Evolutionary conservation across 305 asterid species (phyloP).

Genomic region (Coffea humblotiana): DNA sequence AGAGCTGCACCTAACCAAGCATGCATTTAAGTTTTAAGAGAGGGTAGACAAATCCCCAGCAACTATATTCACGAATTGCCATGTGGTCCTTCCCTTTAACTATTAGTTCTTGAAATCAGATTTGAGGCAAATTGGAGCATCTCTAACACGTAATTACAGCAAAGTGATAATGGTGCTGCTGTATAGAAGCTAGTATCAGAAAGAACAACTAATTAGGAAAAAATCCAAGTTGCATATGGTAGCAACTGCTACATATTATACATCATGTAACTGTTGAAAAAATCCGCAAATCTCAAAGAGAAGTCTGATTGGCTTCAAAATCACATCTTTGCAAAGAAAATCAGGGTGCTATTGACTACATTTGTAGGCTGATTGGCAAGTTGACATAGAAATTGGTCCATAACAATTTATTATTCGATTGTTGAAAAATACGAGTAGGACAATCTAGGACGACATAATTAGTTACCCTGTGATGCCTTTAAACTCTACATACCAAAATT

Average conservation of each 20-base stretch:
- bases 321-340: background rate
- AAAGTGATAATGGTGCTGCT: conserved; percentile 83
- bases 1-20: conserved; percentile 70
- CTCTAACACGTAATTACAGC: conserved; percentile 57
- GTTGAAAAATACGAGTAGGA: background rate
- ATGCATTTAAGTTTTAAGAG: conserved; percentile 56
- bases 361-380: background rate
- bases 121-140: conserved; percentile 42
- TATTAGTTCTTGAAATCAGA: conserved; percentile 45
- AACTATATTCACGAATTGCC: conserved; percentile 37
- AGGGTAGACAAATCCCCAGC: conserved; percentile 48
- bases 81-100: conserved; percentile 64
- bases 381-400: background rate
- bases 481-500: background rate
- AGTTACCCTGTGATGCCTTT: background rate
- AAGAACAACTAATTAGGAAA: conserved; percentile 29
- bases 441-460: background rate
- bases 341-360: background rate
- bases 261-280: background rate
- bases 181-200: conserved; percentile 60
- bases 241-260: background rate
- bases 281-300: too few relatives aligned
- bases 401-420: background rate
- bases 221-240: background rate
- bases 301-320: background rate